Evolutionary conservation across 1,284 basidiomycete species (phyloP), one percentile per base, ranked within the genome.

Genomic region (Marasmius oreades): DNA sequence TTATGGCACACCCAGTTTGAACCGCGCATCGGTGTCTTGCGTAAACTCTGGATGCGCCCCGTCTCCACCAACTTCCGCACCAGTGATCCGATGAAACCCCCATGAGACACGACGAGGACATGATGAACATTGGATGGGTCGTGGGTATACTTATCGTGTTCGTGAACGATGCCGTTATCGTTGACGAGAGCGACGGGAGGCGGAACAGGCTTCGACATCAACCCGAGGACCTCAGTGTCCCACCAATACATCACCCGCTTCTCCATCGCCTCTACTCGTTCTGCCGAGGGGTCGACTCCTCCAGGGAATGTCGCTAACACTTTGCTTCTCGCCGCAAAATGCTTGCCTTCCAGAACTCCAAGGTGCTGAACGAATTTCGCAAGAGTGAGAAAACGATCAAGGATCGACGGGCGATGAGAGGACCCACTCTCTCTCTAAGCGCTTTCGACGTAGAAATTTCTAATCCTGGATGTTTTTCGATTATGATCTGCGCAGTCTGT

Each of bases 51-150:
- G 58, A 62, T 37, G 81, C 58, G 60, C 72, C 67, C 37, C 74
- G 67, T 74, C 11, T 69, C 69, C 18, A 80, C 60, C 62, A 89
- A 65, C 43, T 66, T 70, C 33, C 71, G 73, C 52, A 86, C 68
- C 48, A 90, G 73, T 16, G 73, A 72, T 20, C 71, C 68, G 58
- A 90, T 87, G 62, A 80, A 77, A 0, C 80, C 87, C 2, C 86
- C 87, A 59, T 92, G 88, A 37, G 83, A 81, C 54, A 83, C 79
- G 3, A 84, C 77, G 24, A 92, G 74, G 45, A 89, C 73, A 60
- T 77, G 69, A 55, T 68, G 66, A 16, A n/a, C 28, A 8, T 50
- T n/a, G 28, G 26, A 24, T 23, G 20, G 20, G 28, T 10, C 51
- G 73, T 66, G 26, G 57, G 56, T 51, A 61, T 64, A 53, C 44